A percentile compares a stretch with the other conserved stretches of the same genome.
Conservation (phyloP, 2,329 filamentous ascomycete genomes). For the Calonectria henricotiae region DNA sequence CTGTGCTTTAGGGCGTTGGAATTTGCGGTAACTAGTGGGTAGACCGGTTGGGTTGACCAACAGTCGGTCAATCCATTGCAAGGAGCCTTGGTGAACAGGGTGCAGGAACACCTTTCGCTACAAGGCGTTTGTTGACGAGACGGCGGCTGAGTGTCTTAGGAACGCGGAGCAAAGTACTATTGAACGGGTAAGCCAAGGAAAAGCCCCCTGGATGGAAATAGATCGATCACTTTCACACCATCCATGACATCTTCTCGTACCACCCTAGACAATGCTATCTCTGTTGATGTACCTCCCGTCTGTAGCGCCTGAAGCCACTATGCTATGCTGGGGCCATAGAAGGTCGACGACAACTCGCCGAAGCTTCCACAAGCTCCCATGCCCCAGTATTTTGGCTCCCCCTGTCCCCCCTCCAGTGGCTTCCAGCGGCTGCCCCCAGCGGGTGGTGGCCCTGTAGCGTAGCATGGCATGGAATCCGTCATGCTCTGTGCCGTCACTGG, state of each 20-base stretch:
- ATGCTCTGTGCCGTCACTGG: conserved; percentile 46
- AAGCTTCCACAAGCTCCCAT: conserved; percentile 59
- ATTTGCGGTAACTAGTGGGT: conserved; percentile 9
- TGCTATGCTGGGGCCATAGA: conserved; percentile 16
- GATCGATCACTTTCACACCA: conserved; percentile 50
- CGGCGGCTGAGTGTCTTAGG: not conserved
- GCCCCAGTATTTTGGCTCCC: conserved; percentile 44
- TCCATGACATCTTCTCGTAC: conserved; percentile 17
- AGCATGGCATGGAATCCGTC: conserved; percentile 42
- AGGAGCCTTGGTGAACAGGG: not conserved
- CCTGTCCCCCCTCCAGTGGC: conserved; percentile 33
- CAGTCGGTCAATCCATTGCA: not conserved
- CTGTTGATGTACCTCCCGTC: conserved; percentile 41
- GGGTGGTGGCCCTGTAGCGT: conserved; percentile 40
- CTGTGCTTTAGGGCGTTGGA: conserved; percentile 2
- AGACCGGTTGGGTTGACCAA: conserved; percentile 3
- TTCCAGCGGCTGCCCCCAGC: conserved; percentile 42
- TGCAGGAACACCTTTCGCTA: conserved; percentile 19
- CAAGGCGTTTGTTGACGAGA: not conserved
- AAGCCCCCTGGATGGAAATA: conserved; percentile 9
- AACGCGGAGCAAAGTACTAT: conserved; percentile 30
- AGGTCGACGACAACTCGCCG: conserved; percentile 34
- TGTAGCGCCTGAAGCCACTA: conserved; percentile 19
- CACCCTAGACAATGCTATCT: conserved; percentile 9
- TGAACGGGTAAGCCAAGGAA: conserved; percentile 12